phyloP scores from a whole-genome alignment of 345 rosid species.

The Linum usitatissimum region DNA sequence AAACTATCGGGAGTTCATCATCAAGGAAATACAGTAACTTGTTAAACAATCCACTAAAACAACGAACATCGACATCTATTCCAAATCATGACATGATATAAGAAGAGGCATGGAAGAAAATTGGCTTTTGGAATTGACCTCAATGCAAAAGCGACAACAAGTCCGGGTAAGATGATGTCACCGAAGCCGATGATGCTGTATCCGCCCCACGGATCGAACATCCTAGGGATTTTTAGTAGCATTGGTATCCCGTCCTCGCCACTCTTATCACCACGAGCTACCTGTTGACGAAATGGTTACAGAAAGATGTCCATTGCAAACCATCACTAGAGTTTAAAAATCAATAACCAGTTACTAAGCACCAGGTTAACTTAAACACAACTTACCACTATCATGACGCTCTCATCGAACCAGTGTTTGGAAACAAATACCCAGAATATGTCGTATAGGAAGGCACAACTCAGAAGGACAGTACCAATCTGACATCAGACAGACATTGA shows the following conservation, averaged over 20 bases:
- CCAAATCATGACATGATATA: background rate
- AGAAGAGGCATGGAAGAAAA: background rate
- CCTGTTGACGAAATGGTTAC: slow-evolving; percentile 33
- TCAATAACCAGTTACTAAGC: background rate
- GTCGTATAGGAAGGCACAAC: slow-evolving; percentile 92
- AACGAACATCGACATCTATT: background rate
- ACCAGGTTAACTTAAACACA: background rate
- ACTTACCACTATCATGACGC: slow-evolving; percentile 98
- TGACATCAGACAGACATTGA: slow-evolving; percentile 21
- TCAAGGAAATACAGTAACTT: too few relatives aligned
- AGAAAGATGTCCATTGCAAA: background rate
- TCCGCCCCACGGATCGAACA: slow-evolving; percentile 99
- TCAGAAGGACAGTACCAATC: slow-evolving; percentile 93
- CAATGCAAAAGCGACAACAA: slow-evolving; percentile 77
- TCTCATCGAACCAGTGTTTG: slow-evolving; percentile 92
- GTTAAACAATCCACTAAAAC: too few relatives aligned
- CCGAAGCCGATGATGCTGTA: slow-evolving; percentile 97
- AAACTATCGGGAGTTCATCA: background rate
- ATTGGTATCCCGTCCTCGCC: slow-evolving; percentile 96
- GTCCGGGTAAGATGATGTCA: slow-evolving; percentile 89
- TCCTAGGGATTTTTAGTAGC: slow-evolving; percentile 89
- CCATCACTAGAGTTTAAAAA: background rate
- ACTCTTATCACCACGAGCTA: slow-evolving; percentile 92
- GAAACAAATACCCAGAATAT: slow-evolving; percentile 98
- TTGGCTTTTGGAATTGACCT: slow-evolving; percentile 39